A percentile compares a stretch with the other conserved stretches of the same genome.
These are phyloP conservation scores for Blastobotrys ciferrii DNA, from an alignment of 1,139 yeast genomes.

Conservation along the genomic window DNA sequence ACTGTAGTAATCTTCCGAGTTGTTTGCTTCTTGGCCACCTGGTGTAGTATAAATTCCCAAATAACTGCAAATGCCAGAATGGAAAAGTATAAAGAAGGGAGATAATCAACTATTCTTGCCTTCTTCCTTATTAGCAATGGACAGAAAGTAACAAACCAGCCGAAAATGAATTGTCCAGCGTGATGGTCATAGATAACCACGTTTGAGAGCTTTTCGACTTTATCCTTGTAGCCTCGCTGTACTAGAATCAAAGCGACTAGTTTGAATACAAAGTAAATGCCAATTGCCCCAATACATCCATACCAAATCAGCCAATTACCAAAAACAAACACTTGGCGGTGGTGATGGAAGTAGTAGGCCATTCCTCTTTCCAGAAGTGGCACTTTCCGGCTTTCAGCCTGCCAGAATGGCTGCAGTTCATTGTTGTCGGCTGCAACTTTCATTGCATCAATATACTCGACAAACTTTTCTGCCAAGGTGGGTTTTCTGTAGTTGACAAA, in stretches of 20 bases:
- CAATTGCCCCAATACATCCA: constrained; percentile 20
- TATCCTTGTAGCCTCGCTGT: constrained; percentile 22
- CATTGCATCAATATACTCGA: constrained; percentile 29
- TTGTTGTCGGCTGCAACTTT: constrained; percentile 12
- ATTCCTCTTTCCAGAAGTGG: constrained; percentile 54
- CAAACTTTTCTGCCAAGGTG: constrained; percentile 34
- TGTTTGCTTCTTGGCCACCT: not conserved
- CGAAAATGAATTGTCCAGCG: constrained; percentile 27
- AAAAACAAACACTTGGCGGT: constrained; percentile 49
- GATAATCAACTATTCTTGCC: constrained; percentile 24
- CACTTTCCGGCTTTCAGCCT: constrained; percentile 41
- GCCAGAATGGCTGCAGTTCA: constrained; percentile 23
- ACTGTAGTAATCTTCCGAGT: constrained; percentile 8
- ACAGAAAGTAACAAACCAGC: constrained; percentile 26
- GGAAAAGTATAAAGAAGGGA: constrained; percentile 30
- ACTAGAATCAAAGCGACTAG: constrained; percentile 24
- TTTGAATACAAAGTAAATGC: constrained; percentile 22
- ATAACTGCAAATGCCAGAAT: constrained; percentile 21
- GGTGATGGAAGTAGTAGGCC: constrained; percentile 48
- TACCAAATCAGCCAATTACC: constrained; percentile 62
- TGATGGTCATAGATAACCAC: constrained; percentile 27
- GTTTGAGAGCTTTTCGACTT: constrained; percentile 14
- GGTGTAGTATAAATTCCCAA: constrained; percentile 12
- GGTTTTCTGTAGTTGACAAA: constrained; percentile 31
- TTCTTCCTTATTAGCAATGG: constrained; percentile 17